A percentile compares a stretch with the other conserved stretches of the same genome.
These are phyloP conservation scores for Fragaria ananassa DNA, from an alignment of 306 rosid genomes.

Conservation along the genomic window DNA sequence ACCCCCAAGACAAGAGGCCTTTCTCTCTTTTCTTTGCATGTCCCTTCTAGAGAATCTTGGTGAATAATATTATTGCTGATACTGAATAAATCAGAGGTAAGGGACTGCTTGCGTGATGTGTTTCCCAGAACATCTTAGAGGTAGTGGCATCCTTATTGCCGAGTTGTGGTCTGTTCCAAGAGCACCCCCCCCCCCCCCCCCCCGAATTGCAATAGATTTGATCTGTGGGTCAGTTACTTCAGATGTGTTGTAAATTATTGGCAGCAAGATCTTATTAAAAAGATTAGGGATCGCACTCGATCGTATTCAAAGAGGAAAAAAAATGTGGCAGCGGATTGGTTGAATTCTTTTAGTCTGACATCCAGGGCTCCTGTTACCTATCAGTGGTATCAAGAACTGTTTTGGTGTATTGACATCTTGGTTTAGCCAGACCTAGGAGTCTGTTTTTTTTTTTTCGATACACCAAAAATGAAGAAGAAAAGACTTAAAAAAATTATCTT, in stretches of 20 bases:
- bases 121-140: background rate
- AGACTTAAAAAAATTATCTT: background rate
- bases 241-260: background rate
- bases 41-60: background rate
- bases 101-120: background rate
- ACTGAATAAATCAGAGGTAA: background rate
- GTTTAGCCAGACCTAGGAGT: background rate
- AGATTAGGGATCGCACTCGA: background rate
- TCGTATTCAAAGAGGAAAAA: background rate
- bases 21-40: background rate
- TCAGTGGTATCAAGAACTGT: background rate
- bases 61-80: background rate
- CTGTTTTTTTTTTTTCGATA: background rate
- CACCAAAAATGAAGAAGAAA: background rate
- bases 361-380: background rate
- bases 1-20: background rate
- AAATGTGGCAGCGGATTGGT: background rate
- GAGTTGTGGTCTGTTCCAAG: background rate
- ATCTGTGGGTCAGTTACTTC: background rate
- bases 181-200: too few species aligned
- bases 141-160: background rate
- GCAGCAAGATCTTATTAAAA: background rate
- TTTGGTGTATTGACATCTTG: background rate
- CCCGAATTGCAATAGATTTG: background rate
- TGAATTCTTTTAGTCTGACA: background rate